Conservation (phyloP, 371 early-diverging fungal genomes). For the Mortierella sp. region DNA sequence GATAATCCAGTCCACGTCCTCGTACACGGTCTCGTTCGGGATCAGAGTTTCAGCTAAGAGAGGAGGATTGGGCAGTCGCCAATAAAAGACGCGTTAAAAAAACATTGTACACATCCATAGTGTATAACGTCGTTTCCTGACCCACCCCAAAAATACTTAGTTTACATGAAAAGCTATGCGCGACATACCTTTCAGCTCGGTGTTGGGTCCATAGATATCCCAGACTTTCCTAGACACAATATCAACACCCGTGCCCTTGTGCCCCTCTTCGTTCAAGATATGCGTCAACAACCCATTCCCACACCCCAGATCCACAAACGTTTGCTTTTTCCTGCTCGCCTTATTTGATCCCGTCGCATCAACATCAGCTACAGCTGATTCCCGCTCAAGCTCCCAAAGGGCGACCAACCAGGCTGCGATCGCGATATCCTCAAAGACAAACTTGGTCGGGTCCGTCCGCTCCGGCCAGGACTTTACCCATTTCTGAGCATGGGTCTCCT, state of each 20-base stretch:
- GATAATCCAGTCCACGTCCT: constrained; percentile 83
- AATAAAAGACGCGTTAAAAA: background rate
- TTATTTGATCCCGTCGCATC: background rate
- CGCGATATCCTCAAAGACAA: constrained; percentile 89
- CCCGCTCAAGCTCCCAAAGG: constrained; percentile 75
- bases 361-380: background rate
- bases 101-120: background rate
- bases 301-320: constrained; percentile 92
- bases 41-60: constrained; percentile 71
- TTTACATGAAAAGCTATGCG: background rate
- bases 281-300: constrained; percentile 93
- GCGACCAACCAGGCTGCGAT: constrained; percentile 87
- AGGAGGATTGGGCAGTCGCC: background rate
- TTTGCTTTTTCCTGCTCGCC: constrained; percentile 37
- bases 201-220: constrained; percentile 61
- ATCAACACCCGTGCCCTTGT: constrained; percentile 86
- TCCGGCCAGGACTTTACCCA: constrained; percentile 78
- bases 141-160: background rate
- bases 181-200: constrained; percentile 35
- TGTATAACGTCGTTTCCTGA: too few species aligned
- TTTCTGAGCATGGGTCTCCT: constrained; percentile 73
- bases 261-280: constrained; percentile 84
- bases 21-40: constrained; percentile 65
- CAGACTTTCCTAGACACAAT: constrained; percentile 85
- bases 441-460: constrained; percentile 87